These are phyloP conservation scores for Rhizomucor miehei DNA, from an alignment of 371 early-diverging fungal species.

Conservation along the genomic window DNA sequence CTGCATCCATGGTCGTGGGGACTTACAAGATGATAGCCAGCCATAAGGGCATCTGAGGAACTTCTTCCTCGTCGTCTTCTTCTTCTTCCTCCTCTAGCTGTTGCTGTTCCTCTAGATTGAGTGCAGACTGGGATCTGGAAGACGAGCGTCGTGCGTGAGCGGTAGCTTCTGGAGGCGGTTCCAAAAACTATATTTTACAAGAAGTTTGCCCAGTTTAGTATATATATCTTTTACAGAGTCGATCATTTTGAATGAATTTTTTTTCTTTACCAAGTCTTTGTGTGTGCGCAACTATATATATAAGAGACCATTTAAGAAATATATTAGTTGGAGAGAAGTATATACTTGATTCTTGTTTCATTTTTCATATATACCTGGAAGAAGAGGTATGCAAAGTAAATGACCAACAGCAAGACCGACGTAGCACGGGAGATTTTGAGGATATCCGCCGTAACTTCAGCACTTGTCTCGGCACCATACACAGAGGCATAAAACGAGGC, in stretches of 20 bases:
- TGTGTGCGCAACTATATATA: not conserved
- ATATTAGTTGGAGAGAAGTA: too few species aligned
- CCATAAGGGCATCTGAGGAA: conserved; percentile 52
- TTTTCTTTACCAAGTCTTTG: not conserved
- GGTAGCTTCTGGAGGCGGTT: conserved; percentile 19
- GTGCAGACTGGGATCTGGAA: conserved; percentile 1
- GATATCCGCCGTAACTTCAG: conserved; percentile 39
- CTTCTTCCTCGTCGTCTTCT: conserved; percentile 58
- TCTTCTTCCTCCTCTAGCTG: conserved; percentile 3
- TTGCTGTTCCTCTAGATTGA: conserved; percentile 4
- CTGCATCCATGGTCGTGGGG: not conserved
- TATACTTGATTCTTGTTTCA: too few species aligned
- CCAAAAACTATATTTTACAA: conserved; percentile 17
- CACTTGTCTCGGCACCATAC: conserved; percentile 10
- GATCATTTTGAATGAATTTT: too few species aligned
- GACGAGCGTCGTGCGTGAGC: conserved; percentile 9
- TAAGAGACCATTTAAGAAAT: conserved; percentile 1
- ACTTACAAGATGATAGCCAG: conserved; percentile 44
- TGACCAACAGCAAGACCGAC: conserved; percentile 66
- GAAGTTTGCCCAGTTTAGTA: not conserved
- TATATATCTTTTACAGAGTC: too few species aligned
- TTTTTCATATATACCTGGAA: too few species aligned
- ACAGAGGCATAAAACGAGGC: conserved; percentile 68
- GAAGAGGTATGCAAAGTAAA: conserved; percentile 71
- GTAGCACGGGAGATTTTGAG: conserved; percentile 67